These are phyloP conservation scores for Aspergillus sp. DNA, from an alignment of 2,329 filamentous ascomycete genomes.

Conservation along the genomic window DNA sequence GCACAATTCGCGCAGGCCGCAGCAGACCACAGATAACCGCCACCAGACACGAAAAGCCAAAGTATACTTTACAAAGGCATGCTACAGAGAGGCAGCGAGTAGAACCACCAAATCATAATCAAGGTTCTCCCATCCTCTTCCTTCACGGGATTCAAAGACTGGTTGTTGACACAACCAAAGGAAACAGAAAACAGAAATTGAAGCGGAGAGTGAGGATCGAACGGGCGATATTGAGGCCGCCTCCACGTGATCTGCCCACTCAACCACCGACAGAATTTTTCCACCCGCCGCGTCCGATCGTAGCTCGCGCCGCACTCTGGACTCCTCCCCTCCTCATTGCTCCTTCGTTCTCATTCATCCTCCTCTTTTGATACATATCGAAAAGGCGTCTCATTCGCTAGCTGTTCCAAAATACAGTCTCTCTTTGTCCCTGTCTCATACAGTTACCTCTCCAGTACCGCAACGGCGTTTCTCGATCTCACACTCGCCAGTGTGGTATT, in stretches of 20 bases:
- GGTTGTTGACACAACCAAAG: no score
- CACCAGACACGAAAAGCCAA: neutral
- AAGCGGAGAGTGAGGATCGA: neutral
- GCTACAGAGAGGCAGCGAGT: no score
- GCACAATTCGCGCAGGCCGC: slow-evolving; percentile 37
- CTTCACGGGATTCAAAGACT: neutral
- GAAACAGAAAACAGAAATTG: neutral
- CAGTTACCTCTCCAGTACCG: neutral
- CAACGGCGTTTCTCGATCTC: neutral
- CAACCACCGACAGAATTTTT: slow-evolving; percentile 1
- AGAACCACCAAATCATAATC: no score
- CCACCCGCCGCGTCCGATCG: neutral
- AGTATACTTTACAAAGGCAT: no score
- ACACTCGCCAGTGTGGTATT: no score
- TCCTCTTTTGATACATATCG: neutral
- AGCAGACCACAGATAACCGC: neutral
- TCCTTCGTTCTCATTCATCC: neutral
- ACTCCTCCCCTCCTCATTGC: neutral
- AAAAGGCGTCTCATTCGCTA: neutral
- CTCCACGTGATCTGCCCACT: slow-evolving; percentile 2
- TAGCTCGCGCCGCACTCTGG: neutral
- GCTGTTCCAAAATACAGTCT: neutral
- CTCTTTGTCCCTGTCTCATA: neutral
- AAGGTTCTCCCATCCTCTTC: no score
- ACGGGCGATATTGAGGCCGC: neutral